Conservation (phyloP, 2,329 filamentous ascomycete genomes). For the Trichoderma breve region DNA sequence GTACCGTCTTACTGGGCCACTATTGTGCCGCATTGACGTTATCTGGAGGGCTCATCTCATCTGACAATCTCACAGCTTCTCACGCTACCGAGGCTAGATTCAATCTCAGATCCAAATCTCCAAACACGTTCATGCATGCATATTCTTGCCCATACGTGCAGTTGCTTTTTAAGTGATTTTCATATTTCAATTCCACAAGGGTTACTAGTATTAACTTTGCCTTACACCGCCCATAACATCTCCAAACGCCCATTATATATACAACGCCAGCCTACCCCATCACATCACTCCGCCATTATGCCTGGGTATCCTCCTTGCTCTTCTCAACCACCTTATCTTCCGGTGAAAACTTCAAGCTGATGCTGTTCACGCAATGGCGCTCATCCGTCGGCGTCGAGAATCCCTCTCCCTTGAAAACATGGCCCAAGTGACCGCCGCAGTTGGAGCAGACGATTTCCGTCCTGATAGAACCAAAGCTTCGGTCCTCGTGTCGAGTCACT, state of each 20-base stretch:
- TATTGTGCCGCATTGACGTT: neutral
- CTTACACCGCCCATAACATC: neutral
- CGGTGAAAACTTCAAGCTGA: constrained; percentile 78
- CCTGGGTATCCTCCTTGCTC: constrained; percentile 39
- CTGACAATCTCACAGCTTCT: neutral
- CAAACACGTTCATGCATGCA: neutral
- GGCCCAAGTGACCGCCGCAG: constrained; percentile 91
- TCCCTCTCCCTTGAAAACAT: constrained; percentile 90
- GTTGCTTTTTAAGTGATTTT: neutral
- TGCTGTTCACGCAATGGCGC: constrained; percentile 93
- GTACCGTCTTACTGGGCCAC: neutral
- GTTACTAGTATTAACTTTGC: neutral
- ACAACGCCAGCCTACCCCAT: neutral
- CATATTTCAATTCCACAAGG: neutral
- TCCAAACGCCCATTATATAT: neutral
- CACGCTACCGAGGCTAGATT: neutral
- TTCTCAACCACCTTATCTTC: constrained; percentile 54
- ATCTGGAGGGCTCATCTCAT: neutral
- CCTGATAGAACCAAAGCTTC: constrained; percentile 73
- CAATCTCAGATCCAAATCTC: neutral
- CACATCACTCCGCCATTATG: constrained; percentile 21
- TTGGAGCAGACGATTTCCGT: constrained; percentile 94
- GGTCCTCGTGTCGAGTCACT: constrained; percentile 77
- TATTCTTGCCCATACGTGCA: neutral
- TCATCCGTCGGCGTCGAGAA: constrained; percentile 86